A percentile compares a stretch with the other conserved stretches of the same genome.
Evolutionary conservation across 345 rosid genomes (phyloP).

Genomic region (Populus alba): DNA sequence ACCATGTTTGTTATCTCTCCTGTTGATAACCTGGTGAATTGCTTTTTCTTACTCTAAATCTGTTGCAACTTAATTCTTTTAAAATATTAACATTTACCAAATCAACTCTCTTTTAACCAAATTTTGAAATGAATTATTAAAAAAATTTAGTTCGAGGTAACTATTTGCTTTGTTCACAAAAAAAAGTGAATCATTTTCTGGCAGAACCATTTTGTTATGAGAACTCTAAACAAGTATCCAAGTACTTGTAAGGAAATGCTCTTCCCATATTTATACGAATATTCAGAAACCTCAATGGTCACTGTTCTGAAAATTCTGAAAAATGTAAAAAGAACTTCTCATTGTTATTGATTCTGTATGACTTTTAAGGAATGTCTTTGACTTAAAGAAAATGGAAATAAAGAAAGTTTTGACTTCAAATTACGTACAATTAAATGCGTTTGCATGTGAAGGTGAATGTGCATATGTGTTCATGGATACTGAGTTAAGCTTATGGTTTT

Average conservation of each 20-base stretch:
- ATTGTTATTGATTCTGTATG: not conserved
- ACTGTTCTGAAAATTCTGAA: not conserved
- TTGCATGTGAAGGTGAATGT: not conserved
- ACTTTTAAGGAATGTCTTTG: not conserved
- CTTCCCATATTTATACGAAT: not conserved
- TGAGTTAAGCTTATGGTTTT: not conserved
- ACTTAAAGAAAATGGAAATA: not conserved
- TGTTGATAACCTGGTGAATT: not conserved
- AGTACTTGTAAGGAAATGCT: not conserved
- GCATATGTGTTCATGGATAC: not conserved
- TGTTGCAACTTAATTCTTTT: not conserved
- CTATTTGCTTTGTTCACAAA: not conserved
- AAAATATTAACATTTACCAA: not conserved
- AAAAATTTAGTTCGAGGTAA: not conserved
- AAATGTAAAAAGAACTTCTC: not conserved
- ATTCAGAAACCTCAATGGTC: not conserved
- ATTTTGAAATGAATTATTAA: not conserved
- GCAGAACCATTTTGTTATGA: not conserved
- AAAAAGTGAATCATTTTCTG: not conserved
- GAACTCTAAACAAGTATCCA: not conserved
- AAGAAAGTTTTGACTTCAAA: not conserved
- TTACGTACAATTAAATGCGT: not conserved
- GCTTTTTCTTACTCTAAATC: not conserved
- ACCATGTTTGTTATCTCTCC: not conserved
- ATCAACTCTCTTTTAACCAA: not conserved